Evolutionary conservation across 83 land plant species (phyloP).

Genomic region (Diphasiastrum complanatum): DNA sequence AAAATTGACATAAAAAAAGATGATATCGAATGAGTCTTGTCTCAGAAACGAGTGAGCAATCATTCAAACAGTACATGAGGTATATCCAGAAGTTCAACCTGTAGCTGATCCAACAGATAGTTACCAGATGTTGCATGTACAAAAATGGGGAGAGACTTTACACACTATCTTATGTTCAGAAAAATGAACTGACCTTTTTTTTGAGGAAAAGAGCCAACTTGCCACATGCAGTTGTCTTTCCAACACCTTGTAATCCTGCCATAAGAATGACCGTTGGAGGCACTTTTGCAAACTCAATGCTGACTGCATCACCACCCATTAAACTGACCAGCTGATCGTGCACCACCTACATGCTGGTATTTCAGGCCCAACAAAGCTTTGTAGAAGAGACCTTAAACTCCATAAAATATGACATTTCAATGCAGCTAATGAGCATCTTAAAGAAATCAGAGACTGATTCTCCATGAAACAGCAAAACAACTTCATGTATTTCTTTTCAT

Average conservation of each 20-base stretch:
- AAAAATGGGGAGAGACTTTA: too few species aligned
- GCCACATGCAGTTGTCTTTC: constrained; percentile 97
- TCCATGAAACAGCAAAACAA: too few species aligned
- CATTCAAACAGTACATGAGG: too few species aligned
- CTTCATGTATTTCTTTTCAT: too few species aligned
- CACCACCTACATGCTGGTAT: constrained; percentile 81
- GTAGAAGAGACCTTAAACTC: neutral
- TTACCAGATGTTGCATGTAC: too few species aligned
- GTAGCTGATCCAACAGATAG: too few species aligned
- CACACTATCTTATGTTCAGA: too few species aligned
- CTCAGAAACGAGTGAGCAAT: too few species aligned
- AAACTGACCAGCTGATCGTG: constrained; percentile 86
- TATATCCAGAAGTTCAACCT: too few species aligned
- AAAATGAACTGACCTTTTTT: constrained; percentile 69
- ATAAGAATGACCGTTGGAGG: constrained; percentile 82
- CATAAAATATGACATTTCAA: neutral
- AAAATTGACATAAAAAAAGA: too few species aligned
- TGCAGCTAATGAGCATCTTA: constrained; percentile 7
- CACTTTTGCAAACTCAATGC: constrained; percentile 69
- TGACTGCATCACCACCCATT: constrained; percentile 95
- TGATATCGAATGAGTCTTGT: too few species aligned
- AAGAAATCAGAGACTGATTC: too few species aligned
- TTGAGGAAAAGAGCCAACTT: constrained; percentile 88
- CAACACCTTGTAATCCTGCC: constrained; percentile 99
- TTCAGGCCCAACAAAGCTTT: neutral